Conservation (phyloP, 305 asterid genomes). For the Rubia peregrina region DNA sequence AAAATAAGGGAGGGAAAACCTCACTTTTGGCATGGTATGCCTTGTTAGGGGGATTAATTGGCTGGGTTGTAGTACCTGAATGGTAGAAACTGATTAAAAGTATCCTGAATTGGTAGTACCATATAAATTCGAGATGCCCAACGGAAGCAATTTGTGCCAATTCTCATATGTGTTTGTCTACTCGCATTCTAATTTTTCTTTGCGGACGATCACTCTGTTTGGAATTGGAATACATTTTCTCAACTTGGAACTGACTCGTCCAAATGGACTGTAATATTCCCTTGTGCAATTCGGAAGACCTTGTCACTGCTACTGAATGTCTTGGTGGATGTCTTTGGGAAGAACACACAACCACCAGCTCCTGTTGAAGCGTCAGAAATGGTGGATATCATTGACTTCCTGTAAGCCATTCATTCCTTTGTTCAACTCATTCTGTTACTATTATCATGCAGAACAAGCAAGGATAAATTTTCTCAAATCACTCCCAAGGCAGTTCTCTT, state of each 20-base stretch:
- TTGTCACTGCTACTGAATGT: constrained; percentile 57
- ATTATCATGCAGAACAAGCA: neutral
- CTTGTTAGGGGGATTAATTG: neutral
- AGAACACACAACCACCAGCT: constrained; percentile 57
- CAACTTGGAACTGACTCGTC: neutral
- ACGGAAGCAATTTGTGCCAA: neutral
- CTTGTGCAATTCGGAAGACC: constrained; percentile 35
- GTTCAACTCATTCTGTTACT: constrained; percentile 4
- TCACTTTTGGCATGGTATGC: neutral
- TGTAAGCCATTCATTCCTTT: constrained; percentile 43
- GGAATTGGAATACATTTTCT: neutral
- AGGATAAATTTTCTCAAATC: too few species aligned
- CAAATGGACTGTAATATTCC: constrained; percentile 10
- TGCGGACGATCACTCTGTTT: neutral
- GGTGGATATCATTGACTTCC: constrained; percentile 78
- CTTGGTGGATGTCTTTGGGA: constrained; percentile 86
- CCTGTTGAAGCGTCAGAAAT: constrained; percentile 80
- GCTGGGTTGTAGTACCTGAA: neutral
- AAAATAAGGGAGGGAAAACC: neutral
- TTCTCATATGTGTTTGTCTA: neutral
- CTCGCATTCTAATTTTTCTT: neutral
- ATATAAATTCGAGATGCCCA: neutral
- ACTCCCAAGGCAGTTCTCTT: neutral
- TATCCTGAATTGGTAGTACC: neutral
- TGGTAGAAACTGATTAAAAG: neutral